Evolutionary conservation across 345 rosid species (phyloP).

Genomic region (Combretum micranthum): DNA sequence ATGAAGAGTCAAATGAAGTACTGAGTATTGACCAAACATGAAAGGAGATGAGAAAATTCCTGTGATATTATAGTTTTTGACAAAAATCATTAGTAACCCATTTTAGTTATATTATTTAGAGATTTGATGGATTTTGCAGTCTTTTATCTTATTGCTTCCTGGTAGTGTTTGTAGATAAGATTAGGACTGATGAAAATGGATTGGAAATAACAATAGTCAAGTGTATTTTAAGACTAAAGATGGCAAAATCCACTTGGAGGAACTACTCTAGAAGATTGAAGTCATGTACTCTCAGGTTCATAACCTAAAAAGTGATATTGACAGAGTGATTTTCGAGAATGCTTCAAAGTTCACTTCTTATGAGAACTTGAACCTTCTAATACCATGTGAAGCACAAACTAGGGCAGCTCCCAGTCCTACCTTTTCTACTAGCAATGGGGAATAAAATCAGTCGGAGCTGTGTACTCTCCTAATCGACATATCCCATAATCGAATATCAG

Average conservation of each 20-base stretch:
- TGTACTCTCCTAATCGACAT: conserved; percentile 36
- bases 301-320: conserved; percentile 57
- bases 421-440: too few species aligned
- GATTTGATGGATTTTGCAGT: neutral
- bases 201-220: conserved; percentile 26
- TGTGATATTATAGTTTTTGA: too few species aligned
- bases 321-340: too few species aligned
- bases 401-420: conserved; percentile 84
- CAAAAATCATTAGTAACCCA: too few species aligned
- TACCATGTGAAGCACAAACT: conserved; percentile 48
- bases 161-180: conserved; percentile 34
- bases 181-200: conserved; percentile 25
- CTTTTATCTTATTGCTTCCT: conserved; percentile 12
- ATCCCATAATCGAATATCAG: conserved; percentile 43
- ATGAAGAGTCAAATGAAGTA: too few species aligned
- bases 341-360: too few species aligned
- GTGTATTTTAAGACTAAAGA: conserved; percentile 38
- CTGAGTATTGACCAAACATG: too few species aligned
- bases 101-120: too few species aligned
- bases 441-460: conserved; percentile 42
- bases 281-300: conserved; percentile 46
- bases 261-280: conserved; percentile 67
- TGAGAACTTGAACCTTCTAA: conserved; percentile 81
- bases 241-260: conserved; percentile 43
- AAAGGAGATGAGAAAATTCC: too few species aligned